Base-by-base conservation (phyloP, 1,284 basidiomycete species). In the Tylopilus sp. region DNA sequence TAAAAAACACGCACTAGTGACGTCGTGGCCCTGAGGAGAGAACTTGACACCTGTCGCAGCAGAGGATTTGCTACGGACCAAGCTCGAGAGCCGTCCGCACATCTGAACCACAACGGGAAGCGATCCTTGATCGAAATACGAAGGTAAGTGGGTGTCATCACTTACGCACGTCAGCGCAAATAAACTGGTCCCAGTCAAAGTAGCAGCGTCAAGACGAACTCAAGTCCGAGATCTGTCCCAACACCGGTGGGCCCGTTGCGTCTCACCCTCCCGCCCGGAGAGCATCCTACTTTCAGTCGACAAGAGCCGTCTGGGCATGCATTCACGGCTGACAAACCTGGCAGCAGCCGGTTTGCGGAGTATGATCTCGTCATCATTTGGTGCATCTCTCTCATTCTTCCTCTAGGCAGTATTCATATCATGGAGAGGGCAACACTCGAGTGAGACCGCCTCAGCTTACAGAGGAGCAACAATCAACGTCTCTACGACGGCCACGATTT, bases 401-500 rank as follows among this genome's bases (percentile, higher is more conserved):
- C 44, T 46, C 48, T 51, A 88, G 85, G 51, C 77, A 83, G 64
- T 86, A 80, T 59, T 74, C 77, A 18, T 86, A 83, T 59, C 68
- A 61, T 8, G 74, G 75, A 23, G 71, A 75, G 28, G 68, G 71
- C 23, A 71, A 69, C 18, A 61, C 70, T 35, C 74, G 70, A 44
- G 59, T 61, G 39, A 69, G 67, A 30, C 55, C 62, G 4, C 65
- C 68, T 34, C 64, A 63, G 40, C 57, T 69, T 30, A 60, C 69
- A 16, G 67, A 71, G 49, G 57, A 58, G 49, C 77, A 56, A 46
- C 76, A 74, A 54, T 54, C 61, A 26, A 57, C 62, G 3, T 66
- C 72, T 11, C 30, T 49, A 19, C 49, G 54, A 50, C 60, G 53
- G 25, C 34, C 56, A 23, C 54, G 43, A 33, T 44, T 48, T 31